Base-by-base conservation (phyloP, 75 land plant species). In the Ceratopteris richardii region DNA sequence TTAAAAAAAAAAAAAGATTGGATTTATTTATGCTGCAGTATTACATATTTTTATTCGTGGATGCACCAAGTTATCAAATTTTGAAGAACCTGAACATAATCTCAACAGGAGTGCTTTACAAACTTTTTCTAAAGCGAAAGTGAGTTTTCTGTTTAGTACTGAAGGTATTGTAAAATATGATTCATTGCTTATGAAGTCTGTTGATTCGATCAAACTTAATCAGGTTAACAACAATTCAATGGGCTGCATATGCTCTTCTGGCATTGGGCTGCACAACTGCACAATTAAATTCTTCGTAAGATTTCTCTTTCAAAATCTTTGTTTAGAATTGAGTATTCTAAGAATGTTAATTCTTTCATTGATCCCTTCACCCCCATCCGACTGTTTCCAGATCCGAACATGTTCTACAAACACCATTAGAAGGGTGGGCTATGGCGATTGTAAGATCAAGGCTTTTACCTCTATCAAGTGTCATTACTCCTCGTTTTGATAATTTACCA, bases 11-110 rank as follows among this genome's bases (percentile, higher is more conserved):
- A n/a, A n/a, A n/a, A n/a, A n/a, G n/a, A n/a, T n/a, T n/a, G n/a
- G n/a, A n/a, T n/a, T n/a, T n/a, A n/a, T n/a, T n/a, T n/a, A n/a
- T n/a, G n/a, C n/a, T n/a, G 25, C 77, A 89, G 95, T 89, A 89
- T 66, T 89, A 89, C 63, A 86, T 89, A 52, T 89, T 89, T 67
- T 74, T 88, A 2, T 89, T 86, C 66, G 95, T 89, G 51, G 95
- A 89, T 68, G 90, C 95, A 10, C 95, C 95, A 6, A 82, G 83
- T n/a, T 89, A 89, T 57, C 95, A 89, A 65, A 85, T 89, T 44
- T 57, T 89, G 63, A 89, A 89, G 70, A 89, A 89, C 51, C 58
- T 89, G 23, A 89, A 89, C 60, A 89, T 89, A 22, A 85, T 89
- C 60, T 82, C 81, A 58, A 89, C 95, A 51, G 95, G 95, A 18